Evolutionary conservation across 75 land plant genomes (phyloP), one percentile per base, ranked within the genome.

Genomic region (Picea glauca): DNA sequence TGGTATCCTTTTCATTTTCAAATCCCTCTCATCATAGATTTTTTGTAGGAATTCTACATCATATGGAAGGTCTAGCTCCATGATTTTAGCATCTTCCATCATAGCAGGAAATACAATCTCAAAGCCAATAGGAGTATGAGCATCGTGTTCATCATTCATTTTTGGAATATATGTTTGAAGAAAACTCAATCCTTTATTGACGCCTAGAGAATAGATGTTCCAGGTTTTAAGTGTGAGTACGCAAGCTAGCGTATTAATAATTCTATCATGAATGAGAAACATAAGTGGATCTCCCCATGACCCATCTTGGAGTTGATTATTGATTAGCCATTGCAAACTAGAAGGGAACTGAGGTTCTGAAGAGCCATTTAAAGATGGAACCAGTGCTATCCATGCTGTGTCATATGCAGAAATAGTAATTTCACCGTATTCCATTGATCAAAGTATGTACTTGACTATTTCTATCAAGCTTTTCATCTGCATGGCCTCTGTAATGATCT

Each of bases 81-180:
- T 62, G 11, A 67, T 75, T 75, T 68, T 79, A 18, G 98, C 94
- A 13, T 85, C 88, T n/a, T 96, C 90, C 1, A 96, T 65, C 58
- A 96, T 85, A 2, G 95, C 81, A 21, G 97, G 99, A 76, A 96
- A 92, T 20, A 90, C 95, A 26, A 96, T 85, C 80, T 96, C 99
- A 74, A 96, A 96, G 13, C 98, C 99, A 60, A 92, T 92, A 0
- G 95, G 93, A 97, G 92, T 96, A 72, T 92, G 91, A 76, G 88
- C 90, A 9, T 58, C 82, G 2, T 88, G 88, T 58, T 96, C 93
- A 1, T 81, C 78, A 38, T 83, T 88, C 40, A 96, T 80, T 74
- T 86, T 87, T 5, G 61, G 13, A 35, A 94, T 75, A 70, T 88
- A 92, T n/a, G n/a, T n/a, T n/a, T n/a, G n/a, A n/a, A n/a, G n/a